These are phyloP conservation scores for Phialocephala subalpina DNA, from an alignment of 2,329 filamentous ascomycete species.

Conservation along the genomic window DNA sequence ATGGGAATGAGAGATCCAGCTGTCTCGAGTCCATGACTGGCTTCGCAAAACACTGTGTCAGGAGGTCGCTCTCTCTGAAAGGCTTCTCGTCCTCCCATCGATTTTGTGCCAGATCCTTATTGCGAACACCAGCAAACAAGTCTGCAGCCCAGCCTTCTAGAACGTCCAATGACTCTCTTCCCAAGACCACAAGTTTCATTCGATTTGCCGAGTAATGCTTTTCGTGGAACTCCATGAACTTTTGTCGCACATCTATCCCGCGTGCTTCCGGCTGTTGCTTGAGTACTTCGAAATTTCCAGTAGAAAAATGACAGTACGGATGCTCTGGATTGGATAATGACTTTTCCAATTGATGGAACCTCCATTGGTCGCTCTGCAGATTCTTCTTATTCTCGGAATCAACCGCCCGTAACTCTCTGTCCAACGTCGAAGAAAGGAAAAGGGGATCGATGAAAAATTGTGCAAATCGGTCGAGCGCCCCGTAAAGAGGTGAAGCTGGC, in stretches of 20 bases:
- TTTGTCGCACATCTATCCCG: slow-evolving; percentile 73
- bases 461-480: slow-evolving; percentile 76
- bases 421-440: slow-evolving; percentile 74
- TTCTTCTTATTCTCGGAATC: slow-evolving; percentile 87
- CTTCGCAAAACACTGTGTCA: slow-evolving; percentile 73
- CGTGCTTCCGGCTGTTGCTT: slow-evolving; percentile 72
- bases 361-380: slow-evolving; percentile 76
- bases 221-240: slow-evolving; percentile 77
- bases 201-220: slow-evolving; percentile 78
- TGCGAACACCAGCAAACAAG: slow-evolving; percentile 71
- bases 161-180: slow-evolving; percentile 71
- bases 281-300: slow-evolving; percentile 74
- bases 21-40: slow-evolving; percentile 75
- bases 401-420: slow-evolving; percentile 75
- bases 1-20: slow-evolving; percentile 73
- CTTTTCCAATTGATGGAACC: slow-evolving; percentile 75
- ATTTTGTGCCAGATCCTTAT: slow-evolving; percentile 71
- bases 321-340: slow-evolving; percentile 73
- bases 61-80: slow-evolving; percentile 65
- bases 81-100: slow-evolving; percentile 71
- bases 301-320: slow-evolving; percentile 78
- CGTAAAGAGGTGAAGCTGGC: slow-evolving; percentile 70
- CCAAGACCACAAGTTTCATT: slow-evolving; percentile 77
- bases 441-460: slow-evolving; percentile 79
- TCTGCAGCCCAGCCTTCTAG: slow-evolving; percentile 74